Percentiles rank a stretch among this genome's conserved stretches.
phyloP scores from a whole-genome alignment of 345 rosid species.

The Iberis pinnata region DNA sequence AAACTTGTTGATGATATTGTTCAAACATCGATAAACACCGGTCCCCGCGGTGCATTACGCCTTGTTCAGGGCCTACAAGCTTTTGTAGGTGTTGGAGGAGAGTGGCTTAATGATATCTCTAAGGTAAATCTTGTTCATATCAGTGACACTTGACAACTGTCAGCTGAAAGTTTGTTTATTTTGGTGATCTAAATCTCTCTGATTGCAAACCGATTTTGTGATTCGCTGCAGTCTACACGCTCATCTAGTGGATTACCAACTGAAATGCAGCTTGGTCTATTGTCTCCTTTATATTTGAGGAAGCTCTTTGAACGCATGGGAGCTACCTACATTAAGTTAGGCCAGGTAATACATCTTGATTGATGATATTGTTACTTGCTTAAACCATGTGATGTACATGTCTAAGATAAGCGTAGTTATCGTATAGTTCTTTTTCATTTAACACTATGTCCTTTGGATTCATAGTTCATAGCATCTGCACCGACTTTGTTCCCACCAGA shows the following conservation, averaged over 20 bases:
- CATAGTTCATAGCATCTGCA: conserved; percentile 87
- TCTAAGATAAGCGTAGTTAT: not conserved
- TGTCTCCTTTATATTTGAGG: conserved; percentile 84
- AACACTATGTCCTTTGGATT: conserved; percentile 3
- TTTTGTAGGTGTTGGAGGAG: conserved; percentile 76
- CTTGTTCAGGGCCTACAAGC: conserved; percentile 92
- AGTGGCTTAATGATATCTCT: conserved; percentile 83
- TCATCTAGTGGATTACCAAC: conserved; percentile 53
- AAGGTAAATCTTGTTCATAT: conserved; percentile 39
- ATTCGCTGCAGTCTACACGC: conserved; percentile 46
- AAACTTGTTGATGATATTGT: conserved; percentile 79
- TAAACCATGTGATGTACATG: not conserved
- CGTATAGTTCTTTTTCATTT: not conserved
- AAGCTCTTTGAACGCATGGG: conserved; percentile 95
- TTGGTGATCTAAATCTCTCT: not conserved
- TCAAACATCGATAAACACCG: conserved; percentile 80
- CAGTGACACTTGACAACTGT: too few species aligned
- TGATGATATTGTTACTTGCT: not conserved
- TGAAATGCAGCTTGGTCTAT: conserved; percentile 70
- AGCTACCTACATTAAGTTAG: conserved; percentile 91
- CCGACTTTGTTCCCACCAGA: conserved; percentile 87
- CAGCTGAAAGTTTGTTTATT: not conserved
- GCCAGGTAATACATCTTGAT: conserved; percentile 54
- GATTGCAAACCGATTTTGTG: not conserved
- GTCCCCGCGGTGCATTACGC: conserved; percentile 85